Conservation (phyloP, 768 basidiomycete genomes). For the Suillus discolor region DNA sequence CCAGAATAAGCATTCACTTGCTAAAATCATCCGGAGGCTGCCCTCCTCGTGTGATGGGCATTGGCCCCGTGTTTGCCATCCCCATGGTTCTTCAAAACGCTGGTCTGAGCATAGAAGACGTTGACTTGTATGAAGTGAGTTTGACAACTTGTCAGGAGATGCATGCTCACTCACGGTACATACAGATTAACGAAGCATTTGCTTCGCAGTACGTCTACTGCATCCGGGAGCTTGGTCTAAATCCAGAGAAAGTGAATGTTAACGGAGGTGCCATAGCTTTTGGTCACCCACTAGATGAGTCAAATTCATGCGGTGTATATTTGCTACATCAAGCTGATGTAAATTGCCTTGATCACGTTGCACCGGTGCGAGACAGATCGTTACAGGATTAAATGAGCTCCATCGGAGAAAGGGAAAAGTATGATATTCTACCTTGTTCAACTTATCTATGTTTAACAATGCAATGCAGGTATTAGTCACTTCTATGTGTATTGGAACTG, state of each 20-base stretch:
- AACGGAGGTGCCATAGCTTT: conserved; percentile 92
- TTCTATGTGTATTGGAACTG: conserved; percentile 86
- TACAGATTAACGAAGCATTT: conserved; percentile 89
- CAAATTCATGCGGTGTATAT: neutral
- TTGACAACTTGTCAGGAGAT: neutral
- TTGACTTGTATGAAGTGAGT: conserved; percentile 78
- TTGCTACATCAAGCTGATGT: conserved; percentile 13
- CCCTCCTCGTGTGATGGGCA: conserved; percentile 84
- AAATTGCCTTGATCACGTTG: conserved; percentile 49
- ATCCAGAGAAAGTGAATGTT: conserved; percentile 74
- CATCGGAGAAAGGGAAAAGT: conserved; percentile 72
- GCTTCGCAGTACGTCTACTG: conserved; percentile 82
- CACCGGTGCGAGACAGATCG: conserved; percentile 85
- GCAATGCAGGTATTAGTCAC: conserved; percentile 72
- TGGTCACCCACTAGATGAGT: conserved; percentile 82
- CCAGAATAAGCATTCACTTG: neutral
- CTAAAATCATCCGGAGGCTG: conserved; percentile 44
- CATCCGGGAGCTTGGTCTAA: conserved; percentile 63
- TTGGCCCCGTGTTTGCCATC: conserved; percentile 86
- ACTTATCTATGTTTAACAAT: conserved; percentile 10
- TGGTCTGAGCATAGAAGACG: conserved; percentile 67
- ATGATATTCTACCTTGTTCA: conserved; percentile 17
- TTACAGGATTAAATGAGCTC: conserved; percentile 78
- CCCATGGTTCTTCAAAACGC: conserved; percentile 69
- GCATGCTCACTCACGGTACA: conserved; percentile 4